Percentiles rank a stretch among this genome's conserved stretches.
These are phyloP conservation scores for Schoenoplectus triqueter DNA, from an alignment of 202 grass and related monocot species.

Conservation along the genomic window DNA sequence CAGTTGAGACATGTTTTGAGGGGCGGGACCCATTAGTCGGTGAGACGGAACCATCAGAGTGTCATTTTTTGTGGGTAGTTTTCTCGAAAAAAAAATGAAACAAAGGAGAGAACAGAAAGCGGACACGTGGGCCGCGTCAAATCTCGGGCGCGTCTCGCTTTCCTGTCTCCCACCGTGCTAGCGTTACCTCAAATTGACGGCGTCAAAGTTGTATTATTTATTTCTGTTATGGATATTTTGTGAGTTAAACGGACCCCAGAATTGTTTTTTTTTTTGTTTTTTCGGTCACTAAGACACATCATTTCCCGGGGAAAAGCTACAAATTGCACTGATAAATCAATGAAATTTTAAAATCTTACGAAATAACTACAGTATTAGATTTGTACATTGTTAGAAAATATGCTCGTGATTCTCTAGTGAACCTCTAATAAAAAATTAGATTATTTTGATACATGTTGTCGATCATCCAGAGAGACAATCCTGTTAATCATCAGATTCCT, in stretches of 20 bases:
- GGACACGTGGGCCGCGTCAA: constrained; percentile 30
- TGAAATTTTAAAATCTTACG: neutral
- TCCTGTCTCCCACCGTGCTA: constrained; percentile 26
- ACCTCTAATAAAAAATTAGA: no score
- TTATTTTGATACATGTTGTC: no score
- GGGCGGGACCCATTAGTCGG: neutral
- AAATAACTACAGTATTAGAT: no score
- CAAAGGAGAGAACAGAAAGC: neutral
- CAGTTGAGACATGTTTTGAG: neutral
- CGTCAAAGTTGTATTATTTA: constrained; percentile 29
- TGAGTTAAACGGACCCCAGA: neutral
- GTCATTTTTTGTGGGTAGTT: constrained; percentile 12
- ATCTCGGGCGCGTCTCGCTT: constrained; percentile 14
- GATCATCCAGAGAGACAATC: no score
- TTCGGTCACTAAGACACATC: neutral
- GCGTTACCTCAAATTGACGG: constrained; percentile 26
- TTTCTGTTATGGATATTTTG: neutral
- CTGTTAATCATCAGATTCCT: no score
- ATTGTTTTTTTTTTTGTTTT: neutral
- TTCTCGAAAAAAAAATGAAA: constrained; percentile 6
- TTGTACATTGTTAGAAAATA: no score
- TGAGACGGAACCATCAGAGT: neutral
- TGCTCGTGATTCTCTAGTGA: no score
- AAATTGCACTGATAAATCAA: neutral
- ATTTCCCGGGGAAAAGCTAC: neutral